Evolutionary conservation across 306 rosid species (phyloP), one percentile per base, ranked within the genome.

Genomic region (Amphicarpaea edgeworthii): DNA sequence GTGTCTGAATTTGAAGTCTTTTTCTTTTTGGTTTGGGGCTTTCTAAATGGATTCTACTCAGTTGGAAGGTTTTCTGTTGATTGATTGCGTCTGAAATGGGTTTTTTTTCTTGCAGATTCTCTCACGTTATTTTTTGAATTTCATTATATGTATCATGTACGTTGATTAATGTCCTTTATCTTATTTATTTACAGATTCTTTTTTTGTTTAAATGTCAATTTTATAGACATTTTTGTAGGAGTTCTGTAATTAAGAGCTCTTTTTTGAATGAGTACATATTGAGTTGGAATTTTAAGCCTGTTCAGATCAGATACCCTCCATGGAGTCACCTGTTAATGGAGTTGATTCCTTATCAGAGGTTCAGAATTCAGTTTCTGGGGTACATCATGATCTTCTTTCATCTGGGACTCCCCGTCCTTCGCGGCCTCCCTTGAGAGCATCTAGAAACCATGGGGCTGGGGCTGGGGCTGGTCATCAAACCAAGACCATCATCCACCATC

Each of bases 251-350:
- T 87, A 53, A 16, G 72, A 64, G 75, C 60, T 30, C 78, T 73
- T 69, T 49, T 73, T 69, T 49, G 77, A 68, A 71, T 69, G 68
- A 71, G 77, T 71, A 30, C 46, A 77, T 73, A 80, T 72, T 75
- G 63, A 77, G 78, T 79, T 87, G 77, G 80, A 70, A 58, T 86
- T 79, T 84, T 46, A 63, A 63, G 80, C 43, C 53, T 72, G 40
- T 73, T 58, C 70, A 62, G 68, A 63, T 58, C 70, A 62, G 68
- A 63, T 62, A 59, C 72, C 67, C 70, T 71, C 77, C 24, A 92
- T 94, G 98, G 95, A 88, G 41, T 81, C 90, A 40, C 76, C 63
- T 73, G 83, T 72, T 62, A 80, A 84, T 78, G 95, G 84, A 72
- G 83, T 79, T 70, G 77, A 77, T 73, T 78, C 90, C 68, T 72